phyloP scores from a whole-genome alignment of 2,329 filamentous ascomycete genomes.

The Cladophialophora chaetospira region DNA sequence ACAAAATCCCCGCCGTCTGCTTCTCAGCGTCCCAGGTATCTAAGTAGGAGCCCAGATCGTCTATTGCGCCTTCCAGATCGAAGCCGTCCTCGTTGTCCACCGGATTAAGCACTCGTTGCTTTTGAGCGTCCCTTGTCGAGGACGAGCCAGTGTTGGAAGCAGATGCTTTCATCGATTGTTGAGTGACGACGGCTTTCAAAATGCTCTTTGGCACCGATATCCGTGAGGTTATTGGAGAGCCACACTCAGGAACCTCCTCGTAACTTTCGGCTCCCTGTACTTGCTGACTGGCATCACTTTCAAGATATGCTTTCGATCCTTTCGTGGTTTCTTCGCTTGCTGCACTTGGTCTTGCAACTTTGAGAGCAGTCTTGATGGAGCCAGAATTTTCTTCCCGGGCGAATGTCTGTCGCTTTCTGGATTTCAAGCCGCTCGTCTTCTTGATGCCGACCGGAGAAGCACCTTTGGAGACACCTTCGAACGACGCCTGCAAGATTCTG shows the following conservation, averaged over 20 bases:
- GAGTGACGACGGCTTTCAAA: constrained; percentile 21
- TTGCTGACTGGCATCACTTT: constrained; percentile 4
- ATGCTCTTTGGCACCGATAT: constrained; percentile 10
- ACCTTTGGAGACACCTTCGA: constrained; percentile 24
- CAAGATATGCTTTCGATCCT: not conserved
- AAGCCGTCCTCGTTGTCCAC: constrained; percentile 38
- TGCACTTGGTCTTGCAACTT: constrained; percentile 24
- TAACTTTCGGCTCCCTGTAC: not conserved
- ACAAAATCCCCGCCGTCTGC: constrained; percentile 31
- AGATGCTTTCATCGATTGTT: constrained; percentile 3
- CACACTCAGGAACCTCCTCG: not conserved
- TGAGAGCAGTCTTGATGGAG: constrained; percentile 29
- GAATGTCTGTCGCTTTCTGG: constrained; percentile 33
- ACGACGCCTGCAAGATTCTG: constrained; percentile 23
- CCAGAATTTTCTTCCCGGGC: constrained; percentile 12
- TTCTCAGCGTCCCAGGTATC: constrained; percentile 47
- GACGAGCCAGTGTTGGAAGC: constrained; percentile 36
- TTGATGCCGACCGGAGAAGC: constrained; percentile 4
- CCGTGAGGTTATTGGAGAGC: not conserved
- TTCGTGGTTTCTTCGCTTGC: constrained; percentile 3
- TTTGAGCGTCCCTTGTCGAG: constrained; percentile 36
- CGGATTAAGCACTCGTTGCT: constrained; percentile 24
- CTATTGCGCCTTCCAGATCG: constrained; percentile 47
- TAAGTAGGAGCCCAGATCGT: constrained; percentile 49
- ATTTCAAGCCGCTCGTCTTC: constrained; percentile 24